Evolutionary conservation across 768 basidiomycete species (phyloP).

Genomic region (Clitopilus hobsonii): DNA sequence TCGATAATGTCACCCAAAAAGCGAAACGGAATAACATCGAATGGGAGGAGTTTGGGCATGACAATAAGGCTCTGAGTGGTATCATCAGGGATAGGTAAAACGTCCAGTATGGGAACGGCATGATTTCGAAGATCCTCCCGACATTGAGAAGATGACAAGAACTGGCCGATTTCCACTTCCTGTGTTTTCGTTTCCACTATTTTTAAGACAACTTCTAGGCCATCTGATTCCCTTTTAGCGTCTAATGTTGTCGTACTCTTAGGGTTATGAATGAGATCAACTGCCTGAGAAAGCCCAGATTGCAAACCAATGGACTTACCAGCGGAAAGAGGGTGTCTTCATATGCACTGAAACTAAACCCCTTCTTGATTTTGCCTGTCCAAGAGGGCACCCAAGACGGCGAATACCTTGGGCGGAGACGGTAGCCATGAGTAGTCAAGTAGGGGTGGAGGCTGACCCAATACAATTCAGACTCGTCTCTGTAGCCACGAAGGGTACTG

Average conservation of each 20-base stretch:
- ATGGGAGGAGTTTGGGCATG: constrained; percentile 7
- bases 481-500: too few species aligned
- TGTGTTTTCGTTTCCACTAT: constrained; percentile 4
- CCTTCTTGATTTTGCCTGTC: too few species aligned
- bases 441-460: too few species aligned
- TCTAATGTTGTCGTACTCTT: constrained; percentile 5
- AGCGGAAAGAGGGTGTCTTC: too few species aligned
- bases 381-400: too few species aligned
- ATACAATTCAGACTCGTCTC: too few species aligned
- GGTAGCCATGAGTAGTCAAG: too few species aligned
- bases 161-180: constrained; percentile 4
- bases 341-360: too few species aligned
- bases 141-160: neutral
- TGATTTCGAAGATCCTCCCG: constrained; percentile 6
- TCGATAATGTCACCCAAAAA: constrained; percentile 9
- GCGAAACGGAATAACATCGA: constrained; percentile 6
- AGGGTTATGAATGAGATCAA: neutral
- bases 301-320: too few species aligned
- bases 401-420: too few species aligned
- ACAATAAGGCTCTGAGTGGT: constrained; percentile 6
- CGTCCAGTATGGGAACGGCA: constrained; percentile 9
- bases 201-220: constrained; percentile 10
- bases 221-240: constrained; percentile 4
- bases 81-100: constrained; percentile 7
- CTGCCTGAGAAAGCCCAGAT: too few species aligned